phyloP scores from a whole-genome alignment of 768 basidiomycete genomes.

The Mycena galopus region DNA sequence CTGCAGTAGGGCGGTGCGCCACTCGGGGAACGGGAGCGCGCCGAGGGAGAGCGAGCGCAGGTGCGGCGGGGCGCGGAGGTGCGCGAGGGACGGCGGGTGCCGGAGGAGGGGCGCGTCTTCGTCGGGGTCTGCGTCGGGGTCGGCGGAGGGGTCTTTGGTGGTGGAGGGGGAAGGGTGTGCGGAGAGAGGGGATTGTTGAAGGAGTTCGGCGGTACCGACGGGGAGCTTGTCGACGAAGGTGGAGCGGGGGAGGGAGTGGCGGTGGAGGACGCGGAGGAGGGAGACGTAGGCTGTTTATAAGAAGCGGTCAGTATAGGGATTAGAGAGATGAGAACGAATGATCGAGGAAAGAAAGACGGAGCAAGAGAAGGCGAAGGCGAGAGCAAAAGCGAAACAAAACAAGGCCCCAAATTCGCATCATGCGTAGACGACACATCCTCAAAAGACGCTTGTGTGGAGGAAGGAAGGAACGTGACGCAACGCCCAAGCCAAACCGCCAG shows the following conservation, averaged over 20 bases:
- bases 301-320: no score
- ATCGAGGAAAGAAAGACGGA: background rate
- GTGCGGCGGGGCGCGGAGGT: slow-evolving; percentile 11
- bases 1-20: slow-evolving; percentile 65
- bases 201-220: slow-evolving; percentile 3
- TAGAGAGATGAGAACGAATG: background rate
- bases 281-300: slow-evolving; percentile 53
- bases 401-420: no score
- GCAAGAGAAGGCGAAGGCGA: no score
- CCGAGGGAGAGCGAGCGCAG: slow-evolving; percentile 44
- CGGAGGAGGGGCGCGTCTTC: slow-evolving; percentile 28
- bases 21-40: slow-evolving; percentile 74
- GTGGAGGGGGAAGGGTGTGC: background rate
- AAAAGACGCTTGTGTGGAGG: no score
- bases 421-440: no score
- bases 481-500: no score
- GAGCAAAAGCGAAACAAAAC: no score
- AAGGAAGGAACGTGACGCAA: no score
- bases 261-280: slow-evolving; percentile 67
- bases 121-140: slow-evolving; percentile 3
- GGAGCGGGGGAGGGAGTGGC: slow-evolving; percentile 46
- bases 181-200: background rate
- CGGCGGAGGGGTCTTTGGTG: no score
- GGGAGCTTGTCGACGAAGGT: slow-evolving; percentile 27
- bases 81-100: slow-evolving; percentile 31